phyloP scores from a whole-genome alignment of 306 rosid species.

The Vicia faba region DNA sequence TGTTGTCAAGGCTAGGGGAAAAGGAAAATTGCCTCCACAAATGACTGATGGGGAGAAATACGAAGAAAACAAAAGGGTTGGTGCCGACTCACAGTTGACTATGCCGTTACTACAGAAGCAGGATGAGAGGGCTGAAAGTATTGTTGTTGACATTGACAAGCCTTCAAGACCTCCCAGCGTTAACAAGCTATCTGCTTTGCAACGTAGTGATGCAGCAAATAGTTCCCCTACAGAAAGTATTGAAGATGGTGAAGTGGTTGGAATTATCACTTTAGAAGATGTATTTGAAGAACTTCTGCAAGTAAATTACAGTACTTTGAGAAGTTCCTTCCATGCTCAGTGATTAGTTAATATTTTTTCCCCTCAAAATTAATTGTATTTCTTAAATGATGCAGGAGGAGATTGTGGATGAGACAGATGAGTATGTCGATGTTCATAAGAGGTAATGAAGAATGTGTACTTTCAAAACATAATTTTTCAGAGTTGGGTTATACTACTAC shows the following conservation, averaged over 20 bases:
- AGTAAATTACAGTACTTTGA: slow-evolving; percentile 45
- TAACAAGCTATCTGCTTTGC: slow-evolving; percentile 43
- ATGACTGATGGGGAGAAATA: slow-evolving; percentile 51
- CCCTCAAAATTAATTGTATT: slow-evolving; percentile 18
- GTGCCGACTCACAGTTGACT: slow-evolving; percentile 55
- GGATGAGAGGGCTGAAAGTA: slow-evolving; percentile 46
- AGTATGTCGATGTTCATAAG: slow-evolving; percentile 94
- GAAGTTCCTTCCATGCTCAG: neutral
- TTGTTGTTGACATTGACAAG: slow-evolving; percentile 71
- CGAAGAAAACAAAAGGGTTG: slow-evolving; percentile 43
- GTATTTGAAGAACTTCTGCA: slow-evolving; percentile 99
- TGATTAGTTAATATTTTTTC: slow-evolving; percentile 1
- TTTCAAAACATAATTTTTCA: too few species aligned
- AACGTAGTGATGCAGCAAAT: slow-evolving; percentile 45
- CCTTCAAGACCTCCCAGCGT: slow-evolving; percentile 46
- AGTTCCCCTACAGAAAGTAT: slow-evolving; percentile 59
- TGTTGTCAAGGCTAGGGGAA: slow-evolving; percentile 75
- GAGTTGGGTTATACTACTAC: too few species aligned
- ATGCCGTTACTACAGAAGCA: slow-evolving; percentile 69
- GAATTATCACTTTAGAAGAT: slow-evolving; percentile 96
- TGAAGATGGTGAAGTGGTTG: slow-evolving; percentile 93
- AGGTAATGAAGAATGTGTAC: slow-evolving; percentile 46
- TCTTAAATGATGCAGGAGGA: slow-evolving; percentile 70
- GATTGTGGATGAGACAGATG: slow-evolving; percentile 97
- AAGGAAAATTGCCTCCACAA: slow-evolving; percentile 49